Evolutionary conservation across 208 protist genomes (phyloP), one percentile per base, ranked within the genome.

Genomic region (Crithidia fasciculata): DNA sequence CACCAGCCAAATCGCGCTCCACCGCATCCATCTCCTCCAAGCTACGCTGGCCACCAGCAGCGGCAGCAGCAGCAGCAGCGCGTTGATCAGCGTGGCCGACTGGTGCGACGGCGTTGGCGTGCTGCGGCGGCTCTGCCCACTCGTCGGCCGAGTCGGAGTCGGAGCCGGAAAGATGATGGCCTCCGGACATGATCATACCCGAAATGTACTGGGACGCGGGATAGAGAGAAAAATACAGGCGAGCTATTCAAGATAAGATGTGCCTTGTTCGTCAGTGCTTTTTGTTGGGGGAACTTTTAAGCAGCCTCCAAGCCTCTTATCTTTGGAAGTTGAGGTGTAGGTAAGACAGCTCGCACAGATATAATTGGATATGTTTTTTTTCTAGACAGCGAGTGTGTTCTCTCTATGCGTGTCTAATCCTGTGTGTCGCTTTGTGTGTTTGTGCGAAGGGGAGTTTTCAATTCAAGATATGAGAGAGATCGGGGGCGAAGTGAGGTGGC

Each of bases 1-100:
- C 88, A 6, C 91, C 91, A 0, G 86, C 85, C 7, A 94, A 65
- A 55, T 93, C 91, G 10, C 82, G 82, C 82, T 96, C 91, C 10
- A 84, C 83, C 36, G 76, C 88, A 62, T 82, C 77, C 63, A 92
- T 76, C 71, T 69, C 76, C 15, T 65, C 80, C 16, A 80, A 40
- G 37, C 66, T 78, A 18, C 76, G 69, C 28, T 52, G 43, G 61
- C 49, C 28, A 28, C 28, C 64, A 16, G 54, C 60, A 2, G 63
- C 56, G 4, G 60, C 73, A 10, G 74, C 43, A 39, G 65, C 54
- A 49, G 74, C 43, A 39, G 65, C 59, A 49, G 50, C 36, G 28
- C 70, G 52, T 28, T 59, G 61, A 2, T 64, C 76, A 4, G 53
- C 53, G 5, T 40, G 47, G 36, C 6, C 57, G 16, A 45, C 68